phyloP scores from a whole-genome alignment of 1,139 yeast species.

The Diutina rugosa region DNA sequence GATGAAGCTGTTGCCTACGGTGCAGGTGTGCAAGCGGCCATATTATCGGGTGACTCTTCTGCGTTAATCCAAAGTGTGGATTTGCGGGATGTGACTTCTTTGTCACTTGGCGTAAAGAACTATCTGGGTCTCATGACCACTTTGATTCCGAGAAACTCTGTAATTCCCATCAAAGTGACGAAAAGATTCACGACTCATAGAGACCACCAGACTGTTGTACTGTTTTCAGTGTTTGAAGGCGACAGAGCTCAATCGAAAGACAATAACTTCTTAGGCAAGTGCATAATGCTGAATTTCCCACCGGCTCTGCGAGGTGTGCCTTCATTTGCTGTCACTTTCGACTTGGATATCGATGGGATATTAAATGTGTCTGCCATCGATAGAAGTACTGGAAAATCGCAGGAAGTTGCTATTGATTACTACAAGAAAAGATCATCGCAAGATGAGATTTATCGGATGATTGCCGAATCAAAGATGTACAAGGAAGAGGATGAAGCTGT shows the following conservation, averaged over 20 bases:
- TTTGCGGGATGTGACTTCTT: conserved; percentile 1
- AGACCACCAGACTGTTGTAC: conserved; percentile 2
- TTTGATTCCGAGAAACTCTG: background rate
- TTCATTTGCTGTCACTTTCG: background rate
- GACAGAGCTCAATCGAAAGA: background rate
- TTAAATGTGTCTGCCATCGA: background rate
- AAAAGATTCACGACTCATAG: background rate
- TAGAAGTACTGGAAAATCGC: conserved; percentile 21
- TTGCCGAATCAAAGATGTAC: conserved; percentile 9
- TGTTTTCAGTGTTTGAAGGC: conserved; percentile 1
- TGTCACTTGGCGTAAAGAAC: background rate
- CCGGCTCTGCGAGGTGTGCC: conserved; percentile 1
- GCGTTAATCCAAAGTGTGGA: conserved; percentile 6
- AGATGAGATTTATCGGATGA: conserved; percentile 90
- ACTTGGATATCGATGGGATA: background rate
- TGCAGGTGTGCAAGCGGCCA: conserved; percentile 78
- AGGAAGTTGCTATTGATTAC: conserved; percentile 87
- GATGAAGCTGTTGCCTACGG: conserved; percentile 54
- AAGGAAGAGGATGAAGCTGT: background rate
- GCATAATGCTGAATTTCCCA: background rate
- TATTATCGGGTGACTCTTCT: conserved; percentile 54
- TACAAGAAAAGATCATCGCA: conserved; percentile 94
- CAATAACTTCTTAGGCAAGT: background rate
- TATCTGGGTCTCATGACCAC: background rate
- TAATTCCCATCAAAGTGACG: background rate